phyloP scores from a whole-genome alignment of 2,329 filamentous ascomycete species.

The Leptographium wingfieldii region DNA sequence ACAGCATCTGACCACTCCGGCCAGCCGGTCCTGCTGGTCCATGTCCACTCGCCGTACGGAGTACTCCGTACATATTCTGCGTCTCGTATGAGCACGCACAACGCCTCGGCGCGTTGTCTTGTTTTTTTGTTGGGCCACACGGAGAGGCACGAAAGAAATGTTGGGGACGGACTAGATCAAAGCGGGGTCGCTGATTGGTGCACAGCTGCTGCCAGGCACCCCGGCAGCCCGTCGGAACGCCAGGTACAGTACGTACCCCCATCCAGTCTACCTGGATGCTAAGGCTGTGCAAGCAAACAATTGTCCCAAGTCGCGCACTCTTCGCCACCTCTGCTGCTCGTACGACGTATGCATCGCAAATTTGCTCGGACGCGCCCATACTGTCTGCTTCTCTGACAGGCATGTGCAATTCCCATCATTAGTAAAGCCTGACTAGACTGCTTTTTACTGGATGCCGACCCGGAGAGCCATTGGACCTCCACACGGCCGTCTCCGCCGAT shows the following conservation, averaged over 20 bases:
- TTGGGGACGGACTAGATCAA: not conserved
- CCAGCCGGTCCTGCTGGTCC: not conserved
- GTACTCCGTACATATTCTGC: no score
- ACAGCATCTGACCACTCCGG: not conserved
- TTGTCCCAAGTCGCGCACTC: not conserved
- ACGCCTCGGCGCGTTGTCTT: not conserved
- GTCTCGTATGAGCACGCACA: not conserved
- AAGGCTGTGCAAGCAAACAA: no score
- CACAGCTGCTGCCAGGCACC: not conserved
- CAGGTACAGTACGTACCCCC: no score
- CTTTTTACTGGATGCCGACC: not conserved
- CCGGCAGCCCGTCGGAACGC: not conserved
- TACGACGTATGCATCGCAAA: not conserved
- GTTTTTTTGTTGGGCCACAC: slow-evolving; percentile 1
- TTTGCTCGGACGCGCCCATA: not conserved
- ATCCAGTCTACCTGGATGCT: no score
- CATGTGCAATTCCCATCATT: not conserved
- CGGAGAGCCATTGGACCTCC: no score
- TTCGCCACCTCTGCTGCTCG: not conserved
- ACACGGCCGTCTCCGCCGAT: not conserved
- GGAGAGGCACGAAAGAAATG: not conserved
- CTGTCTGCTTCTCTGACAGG: not conserved
- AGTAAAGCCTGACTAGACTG: not conserved
- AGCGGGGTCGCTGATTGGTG: not conserved
- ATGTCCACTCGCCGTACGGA: not conserved